Evolutionary conservation across 2,329 filamentous ascomycete species (phyloP), one percentile per base, ranked within the genome.

Genomic region (Arthrobotrys pseudoclavata): DNA sequence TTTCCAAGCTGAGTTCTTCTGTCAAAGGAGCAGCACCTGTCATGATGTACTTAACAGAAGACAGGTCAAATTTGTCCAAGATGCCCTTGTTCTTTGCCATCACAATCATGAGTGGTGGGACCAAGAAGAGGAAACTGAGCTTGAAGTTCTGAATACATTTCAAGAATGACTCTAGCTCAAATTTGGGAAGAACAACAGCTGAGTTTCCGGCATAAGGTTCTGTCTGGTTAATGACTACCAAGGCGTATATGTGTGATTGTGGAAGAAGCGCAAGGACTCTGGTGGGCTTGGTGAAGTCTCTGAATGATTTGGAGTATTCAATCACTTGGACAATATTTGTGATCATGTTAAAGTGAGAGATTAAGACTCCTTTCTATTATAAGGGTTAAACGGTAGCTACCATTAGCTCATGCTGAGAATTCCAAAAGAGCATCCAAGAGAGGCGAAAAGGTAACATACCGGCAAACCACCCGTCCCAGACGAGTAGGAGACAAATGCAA

Each of bases 1-100:
- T 83, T 4, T 91, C 90, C 42, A 88, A 85, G 0, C 91, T 88
- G 0, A 91, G 92, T 83, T 95, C 92, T 79, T 88, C 86, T 1
- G 92, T 92, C 0, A 95, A 85, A 0, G 93, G 93, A 3, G 93
- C 93, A 0, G 93, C 93, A 1, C 93, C 93, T 5, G 91, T 92
- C 82, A 91, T 93, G 10, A 93, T 83, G 0, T 85, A 83, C 6
- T 85, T 85, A 0, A 95, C 89, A 60, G 88, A 90, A 80, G 88
- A 91, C 1, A 96, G 85, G 81, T 96, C 91, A 82, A 90, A 94
- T 76, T 91, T 89, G 20, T 87, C 85, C 79, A 89, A 87, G 0
- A 88, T 80, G 0, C 88, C 84, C 50, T 87, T 86, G 80, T 89
- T 90, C 79, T 91, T 92, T 24, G 91, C 86, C 86, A 96, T 88